Conservation (phyloP, 2,329 filamentous ascomycete species). For the Aspergillus sp. region DNA sequence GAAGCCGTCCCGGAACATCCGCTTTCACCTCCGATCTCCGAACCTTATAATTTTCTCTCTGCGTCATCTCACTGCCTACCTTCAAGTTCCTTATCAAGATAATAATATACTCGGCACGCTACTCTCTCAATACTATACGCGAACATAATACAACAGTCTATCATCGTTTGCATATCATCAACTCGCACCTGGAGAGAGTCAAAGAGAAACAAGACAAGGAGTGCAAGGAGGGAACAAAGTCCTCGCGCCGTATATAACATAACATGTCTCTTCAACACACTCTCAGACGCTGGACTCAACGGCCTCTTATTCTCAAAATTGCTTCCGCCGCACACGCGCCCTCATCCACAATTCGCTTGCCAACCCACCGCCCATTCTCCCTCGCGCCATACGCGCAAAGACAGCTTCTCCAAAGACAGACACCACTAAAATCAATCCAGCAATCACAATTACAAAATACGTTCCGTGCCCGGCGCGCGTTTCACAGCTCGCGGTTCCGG, state of each 20-base stretch:
- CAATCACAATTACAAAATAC: neutral
- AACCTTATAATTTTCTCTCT: conserved; percentile 3
- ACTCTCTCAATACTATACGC: neutral
- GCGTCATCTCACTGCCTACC: conserved; percentile 12
- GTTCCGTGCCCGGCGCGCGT: conserved; percentile 24
- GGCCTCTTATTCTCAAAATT: neutral
- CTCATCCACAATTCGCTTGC: neutral
- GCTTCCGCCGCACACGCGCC: too few relatives aligned
- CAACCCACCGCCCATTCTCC: conserved; percentile 9
- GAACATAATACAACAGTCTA: neutral
- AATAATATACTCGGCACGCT: neutral
- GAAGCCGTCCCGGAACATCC: conserved; percentile 1
- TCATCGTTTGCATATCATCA: neutral
- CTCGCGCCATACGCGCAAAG: neutral
- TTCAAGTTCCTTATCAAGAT: neutral
- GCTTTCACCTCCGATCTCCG: conserved; percentile 8
- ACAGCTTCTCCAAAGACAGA: neutral
- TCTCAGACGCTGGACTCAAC: conserved; percentile 25
- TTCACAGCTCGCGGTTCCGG: conserved; percentile 18
- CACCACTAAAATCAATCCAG: neutral
- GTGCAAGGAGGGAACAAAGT: neutral
- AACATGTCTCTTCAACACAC: conserved; percentile 13
- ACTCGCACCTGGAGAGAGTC: too few relatives aligned
- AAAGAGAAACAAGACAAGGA: too few relatives aligned
- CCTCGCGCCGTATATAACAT: neutral